These are phyloP conservation scores for Sporisorium iseilematis-ciliati DNA, from an alignment of 1,284 basidiomycete species.

Conservation along the genomic window DNA sequence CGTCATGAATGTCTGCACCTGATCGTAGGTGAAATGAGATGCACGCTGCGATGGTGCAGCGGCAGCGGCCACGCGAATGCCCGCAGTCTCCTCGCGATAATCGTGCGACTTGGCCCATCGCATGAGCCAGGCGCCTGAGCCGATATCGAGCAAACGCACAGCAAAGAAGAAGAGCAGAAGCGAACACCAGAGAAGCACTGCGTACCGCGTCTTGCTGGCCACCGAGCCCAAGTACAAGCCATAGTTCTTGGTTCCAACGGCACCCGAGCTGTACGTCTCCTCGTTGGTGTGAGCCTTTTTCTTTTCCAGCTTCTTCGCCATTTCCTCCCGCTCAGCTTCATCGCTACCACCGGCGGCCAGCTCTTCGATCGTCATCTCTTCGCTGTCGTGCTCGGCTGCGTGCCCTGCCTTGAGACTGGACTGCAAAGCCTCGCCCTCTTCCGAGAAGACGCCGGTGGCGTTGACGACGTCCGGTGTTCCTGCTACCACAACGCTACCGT, in stretches of 20 bases:
- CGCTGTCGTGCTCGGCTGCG: constrained; percentile 22
- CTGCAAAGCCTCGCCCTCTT: constrained; percentile 53
- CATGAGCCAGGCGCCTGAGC: constrained; percentile 65
- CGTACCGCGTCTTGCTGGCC: constrained; percentile 31
- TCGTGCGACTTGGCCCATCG: constrained; percentile 66
- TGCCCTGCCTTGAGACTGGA: constrained; percentile 31
- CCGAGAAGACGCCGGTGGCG: constrained; percentile 50
- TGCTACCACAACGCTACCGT: constrained; percentile 79
- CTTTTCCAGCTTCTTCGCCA: constrained; percentile 55
- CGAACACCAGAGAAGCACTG: constrained; percentile 56
- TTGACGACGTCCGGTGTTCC: constrained; percentile 74
- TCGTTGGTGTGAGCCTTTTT: constrained; percentile 62
- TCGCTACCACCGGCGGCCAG: constrained; percentile 56
- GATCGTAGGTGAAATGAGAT: constrained; percentile 18
- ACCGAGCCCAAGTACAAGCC: constrained; percentile 62
- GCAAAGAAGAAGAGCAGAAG: constrained; percentile 57
- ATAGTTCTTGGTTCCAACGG: constrained; percentile 60
- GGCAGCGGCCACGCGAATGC: constrained; percentile 9
- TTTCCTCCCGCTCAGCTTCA: constrained; percentile 57
- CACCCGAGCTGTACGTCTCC: constrained; percentile 63
- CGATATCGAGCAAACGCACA: constrained; percentile 58
- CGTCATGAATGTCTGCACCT: constrained; percentile 41
- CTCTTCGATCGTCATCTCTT: constrained; percentile 59
- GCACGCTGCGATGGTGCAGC: constrained; percentile 5
- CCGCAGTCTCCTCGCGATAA: constrained; percentile 21